These are phyloP conservation scores for Beauveria sp. DNA, from an alignment of 2,329 filamentous ascomycete species.

Conservation along the genomic window DNA sequence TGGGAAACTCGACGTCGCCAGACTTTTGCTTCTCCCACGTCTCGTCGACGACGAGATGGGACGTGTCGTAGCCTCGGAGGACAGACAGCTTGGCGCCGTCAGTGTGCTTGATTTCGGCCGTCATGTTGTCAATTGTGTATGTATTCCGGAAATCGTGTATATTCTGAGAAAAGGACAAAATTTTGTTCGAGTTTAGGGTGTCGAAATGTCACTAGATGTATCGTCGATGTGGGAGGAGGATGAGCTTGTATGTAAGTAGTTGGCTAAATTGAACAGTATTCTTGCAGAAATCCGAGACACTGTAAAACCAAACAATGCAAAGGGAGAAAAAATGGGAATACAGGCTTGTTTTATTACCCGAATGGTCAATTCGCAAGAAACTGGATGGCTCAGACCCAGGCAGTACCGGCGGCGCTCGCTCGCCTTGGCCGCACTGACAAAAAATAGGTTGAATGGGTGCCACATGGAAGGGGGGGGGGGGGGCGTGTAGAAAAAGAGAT, in stretches of 20 bases:
- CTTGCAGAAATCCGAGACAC: too few species aligned
- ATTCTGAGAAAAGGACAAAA: not conserved
- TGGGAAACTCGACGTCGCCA: constrained; percentile 1
- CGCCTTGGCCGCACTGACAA: constrained; percentile 1
- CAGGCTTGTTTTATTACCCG: not conserved
- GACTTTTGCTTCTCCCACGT: not conserved
- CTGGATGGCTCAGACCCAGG: too few species aligned
- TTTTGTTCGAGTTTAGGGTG: too few species aligned
- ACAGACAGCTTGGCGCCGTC: constrained; percentile 7
- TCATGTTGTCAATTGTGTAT: not conserved
- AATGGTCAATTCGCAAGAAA: not conserved
- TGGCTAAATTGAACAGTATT: too few species aligned
- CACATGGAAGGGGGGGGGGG: not conserved
- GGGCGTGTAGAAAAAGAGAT: not conserved
- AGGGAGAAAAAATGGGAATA: not conserved
- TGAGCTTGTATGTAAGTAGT: not conserved
- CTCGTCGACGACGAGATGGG: constrained; percentile 9
- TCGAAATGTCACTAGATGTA: not conserved
- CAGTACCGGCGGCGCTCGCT: not conserved
- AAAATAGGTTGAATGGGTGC: not conserved
- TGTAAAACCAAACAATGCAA: not conserved
- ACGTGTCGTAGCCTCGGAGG: constrained; percentile 7
- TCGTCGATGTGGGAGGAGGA: not conserved
- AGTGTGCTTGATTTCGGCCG: not conserved
- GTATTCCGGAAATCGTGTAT: not conserved